Base-by-base conservation (phyloP, 331 rosid species). In the Cydonia oblonga region DNA sequence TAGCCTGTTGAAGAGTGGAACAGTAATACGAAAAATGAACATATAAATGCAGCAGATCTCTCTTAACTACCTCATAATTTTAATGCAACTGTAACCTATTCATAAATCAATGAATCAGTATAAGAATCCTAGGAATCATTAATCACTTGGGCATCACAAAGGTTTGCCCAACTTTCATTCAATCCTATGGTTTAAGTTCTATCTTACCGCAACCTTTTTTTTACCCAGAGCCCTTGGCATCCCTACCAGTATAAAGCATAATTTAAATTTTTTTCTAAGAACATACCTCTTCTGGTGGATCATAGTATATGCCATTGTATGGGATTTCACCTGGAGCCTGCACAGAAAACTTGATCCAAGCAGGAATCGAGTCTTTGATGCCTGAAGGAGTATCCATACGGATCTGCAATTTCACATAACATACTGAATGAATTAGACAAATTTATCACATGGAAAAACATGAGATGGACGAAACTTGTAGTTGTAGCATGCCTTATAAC, bases 321-420 rank as follows among this genome's bases (percentile, higher is more conserved):
- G 96, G 91, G 74, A 93, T 93, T 91, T 91, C 97, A 80, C 87
- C 89, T 19, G 96, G 96, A 76, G 92, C 92, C 86, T 91, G 97
- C 69, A 93, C 86, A 32, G 96, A 85, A 74, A 85, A 91, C 86
- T 91, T 89, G 77, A 89, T 93, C 98, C 98, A 93, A 75, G 98
- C 97, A 71, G 98, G 86, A 81, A 93, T 93, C 6, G 97, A 87
- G 81, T 93, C 97, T 79, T 93, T 91, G 79, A 87, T 79, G 76
- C 97, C 96, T 81, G 96, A 84, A 76, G 96, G 92, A 66, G 98
- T 89, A 75, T 87, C 84, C 98, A 91, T 91, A 83, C 84, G 97
- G 70, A 93, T 83, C 96, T 93, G 75, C 69, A 78, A 82, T 74
- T 76, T 64, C 58, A 78, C 57, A 58, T 16, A 35, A 58, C 67